Base-by-base conservation (phyloP, 176 grass and related monocot species). In the Carex parvula region DNA sequence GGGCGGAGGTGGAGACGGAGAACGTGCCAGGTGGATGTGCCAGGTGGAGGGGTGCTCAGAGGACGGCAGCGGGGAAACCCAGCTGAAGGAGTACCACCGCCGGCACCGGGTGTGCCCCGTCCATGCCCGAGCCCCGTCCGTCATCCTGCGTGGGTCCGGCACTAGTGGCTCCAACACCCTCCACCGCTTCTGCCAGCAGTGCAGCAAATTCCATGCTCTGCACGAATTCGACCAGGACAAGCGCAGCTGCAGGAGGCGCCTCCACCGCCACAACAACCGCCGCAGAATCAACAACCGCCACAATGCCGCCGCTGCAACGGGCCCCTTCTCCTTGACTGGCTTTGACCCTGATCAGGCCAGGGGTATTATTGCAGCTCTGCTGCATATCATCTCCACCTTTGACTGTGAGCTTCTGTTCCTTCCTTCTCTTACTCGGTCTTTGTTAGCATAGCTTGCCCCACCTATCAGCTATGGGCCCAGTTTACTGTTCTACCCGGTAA, bases 181-280 rank as follows among this genome's bases (percentile, higher is more conserved):
- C 71, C 81, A 91, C 59, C 92, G 94, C 6, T 97, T 97, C 85
- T 97, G 92, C 68, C 94, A 97, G 87, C 92, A 97, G 70, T 94
- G 94, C 78, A 97, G 94, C 87, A 97, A 91, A 72, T 97, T 97
- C 80, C 94, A 97, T 63, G 84, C 89, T 84, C 85, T 94, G 82
- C 85, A 97, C 79, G 94, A 97, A 86, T 97, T 97, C 22, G 94
- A 97, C 81, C 88, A 91, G 86, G 94, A 81, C 56, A 97, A 97
- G 87, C 92, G 93, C 83, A 97, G 94, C 64, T 97, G 94, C 7
- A 92, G 94, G 16, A 90, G 87, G 24, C 87, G 94, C 30, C 83
- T 97, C 70, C 85, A 87, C 73, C 85, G 54, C 59, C 94, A 97
- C 84, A 97, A 97, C 75, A 78, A n/a, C n/a, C 88, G 92, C 35